These are phyloP conservation scores for Tephrocybe rancida DNA, from an alignment of 768 basidiomycete species.

Conservation along the genomic window DNA sequence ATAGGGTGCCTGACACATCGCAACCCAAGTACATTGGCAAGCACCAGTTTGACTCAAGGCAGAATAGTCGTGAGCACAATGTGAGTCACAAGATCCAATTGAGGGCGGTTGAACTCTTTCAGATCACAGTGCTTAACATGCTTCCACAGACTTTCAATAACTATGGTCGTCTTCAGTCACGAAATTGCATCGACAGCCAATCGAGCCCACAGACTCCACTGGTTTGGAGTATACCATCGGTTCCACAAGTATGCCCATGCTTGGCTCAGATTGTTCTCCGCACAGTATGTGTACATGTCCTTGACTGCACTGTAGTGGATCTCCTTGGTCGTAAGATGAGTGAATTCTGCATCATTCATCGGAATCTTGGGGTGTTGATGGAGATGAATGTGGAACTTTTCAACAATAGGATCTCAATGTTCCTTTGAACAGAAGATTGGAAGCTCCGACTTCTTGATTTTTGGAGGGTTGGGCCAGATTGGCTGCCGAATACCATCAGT, in stretches of 20 bases:
- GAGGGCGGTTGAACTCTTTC: constrained; percentile 19
- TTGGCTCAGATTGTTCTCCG: constrained; percentile 17
- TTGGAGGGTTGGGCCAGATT: background rate
- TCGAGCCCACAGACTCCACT: constrained; percentile 22
- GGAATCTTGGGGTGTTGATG: constrained; percentile 3
- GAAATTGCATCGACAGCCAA: background rate
- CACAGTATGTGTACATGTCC: constrained; percentile 26
- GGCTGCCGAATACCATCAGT: too few species aligned
- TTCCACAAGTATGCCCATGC: constrained; percentile 29
- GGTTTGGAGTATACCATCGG: constrained; percentile 19
- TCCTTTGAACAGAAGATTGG: background rate
- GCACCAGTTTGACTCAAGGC: constrained; percentile 12
- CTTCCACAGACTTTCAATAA: constrained; percentile 24
- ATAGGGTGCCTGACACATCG: constrained; percentile 14
- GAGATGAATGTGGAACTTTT: constrained; percentile 2
- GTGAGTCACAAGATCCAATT: constrained; percentile 21
- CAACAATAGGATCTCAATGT: background rate
- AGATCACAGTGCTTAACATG: constrained; percentile 24
- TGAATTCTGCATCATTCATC: background rate
- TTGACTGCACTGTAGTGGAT: constrained; percentile 19
- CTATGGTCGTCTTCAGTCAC: constrained; percentile 24
- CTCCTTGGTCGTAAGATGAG: too few species aligned
- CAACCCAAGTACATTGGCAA: constrained; percentile 16
- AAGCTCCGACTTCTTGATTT: too few species aligned
- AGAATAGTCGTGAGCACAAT: constrained; percentile 11